Evolutionary conservation across 495 filamentous ascomycete genomes (phyloP).

Genomic region (Lasiosphaeria miniovina): DNA sequence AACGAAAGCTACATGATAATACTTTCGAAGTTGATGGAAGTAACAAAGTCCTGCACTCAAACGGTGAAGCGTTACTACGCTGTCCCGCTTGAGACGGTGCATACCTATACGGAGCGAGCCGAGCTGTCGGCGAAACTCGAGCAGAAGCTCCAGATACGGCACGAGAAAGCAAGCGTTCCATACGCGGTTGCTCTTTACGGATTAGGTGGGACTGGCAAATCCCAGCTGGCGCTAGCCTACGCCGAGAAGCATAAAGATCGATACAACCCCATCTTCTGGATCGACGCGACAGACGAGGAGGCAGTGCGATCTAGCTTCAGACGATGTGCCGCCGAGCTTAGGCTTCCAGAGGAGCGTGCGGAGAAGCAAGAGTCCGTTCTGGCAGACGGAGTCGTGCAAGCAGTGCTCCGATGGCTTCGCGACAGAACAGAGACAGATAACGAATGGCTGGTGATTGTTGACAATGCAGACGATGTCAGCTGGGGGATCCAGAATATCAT

Average conservation of each 20-base stretch:
- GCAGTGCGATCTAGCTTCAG: conserved; percentile 29
- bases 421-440: conserved; percentile 35
- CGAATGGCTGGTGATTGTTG: conserved; percentile 41
- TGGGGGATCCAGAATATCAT: conserved; percentile 27
- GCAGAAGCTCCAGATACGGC: conserved; percentile 17
- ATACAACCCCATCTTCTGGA: conserved; percentile 7
- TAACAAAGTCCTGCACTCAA: background rate
- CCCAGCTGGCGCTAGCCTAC: too few relatives aligned
- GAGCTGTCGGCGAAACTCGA: conserved; percentile 13
- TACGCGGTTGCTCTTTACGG: conserved; percentile 15
- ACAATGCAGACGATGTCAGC: conserved; percentile 44
- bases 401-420: conserved; percentile 36
- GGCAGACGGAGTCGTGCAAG: conserved; percentile 28
- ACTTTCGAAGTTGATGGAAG: conserved; percentile 15
- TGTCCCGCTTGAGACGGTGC: conserved; percentile 18
- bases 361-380: conserved; percentile 21
- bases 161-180: conserved; percentile 18
- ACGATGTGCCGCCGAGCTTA: conserved; percentile 25
- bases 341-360: conserved; percentile 17
- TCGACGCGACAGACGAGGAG: conserved; percentile 19
- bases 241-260: conserved; percentile 12
- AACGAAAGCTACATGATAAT: conserved; percentile 19
- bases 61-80: conserved; percentile 11
- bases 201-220: background rate
- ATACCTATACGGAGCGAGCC: conserved; percentile 16